A percentile compares a stretch with the other conserved stretches of the same genome.
phyloP scores from a whole-genome alignment of 257 asterid genomes.

The Striga asiatica region DNA sequence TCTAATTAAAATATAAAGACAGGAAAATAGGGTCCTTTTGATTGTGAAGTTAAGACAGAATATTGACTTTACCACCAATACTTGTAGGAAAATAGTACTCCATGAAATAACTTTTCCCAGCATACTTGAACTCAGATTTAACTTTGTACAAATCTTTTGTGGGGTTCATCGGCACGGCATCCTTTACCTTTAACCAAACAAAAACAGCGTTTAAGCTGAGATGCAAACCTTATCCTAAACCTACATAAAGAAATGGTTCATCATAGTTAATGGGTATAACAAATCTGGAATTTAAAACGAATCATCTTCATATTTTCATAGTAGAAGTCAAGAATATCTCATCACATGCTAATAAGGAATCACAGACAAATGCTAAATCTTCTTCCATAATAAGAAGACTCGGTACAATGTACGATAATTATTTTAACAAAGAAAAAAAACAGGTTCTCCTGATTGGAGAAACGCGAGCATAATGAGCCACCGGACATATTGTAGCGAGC shows the following conservation, averaged over 20 bases:
- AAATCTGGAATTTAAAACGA: neutral
- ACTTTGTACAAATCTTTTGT: slow-evolving; percentile 56
- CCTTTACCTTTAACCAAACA: slow-evolving; percentile 45
- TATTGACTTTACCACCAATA: slow-evolving; percentile 33
- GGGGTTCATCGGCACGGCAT: slow-evolving; percentile 41
- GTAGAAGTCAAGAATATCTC: neutral
- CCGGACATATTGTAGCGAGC: neutral
- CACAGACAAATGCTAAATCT: neutral
- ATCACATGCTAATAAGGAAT: slow-evolving; percentile 7
- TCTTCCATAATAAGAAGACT: slow-evolving; percentile 7
- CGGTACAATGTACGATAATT: neutral
- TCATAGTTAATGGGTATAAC: slow-evolving; percentile 1
- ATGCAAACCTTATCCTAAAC: slow-evolving; percentile 2
- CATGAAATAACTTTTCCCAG: slow-evolving; percentile 63
- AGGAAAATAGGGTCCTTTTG: neutral
- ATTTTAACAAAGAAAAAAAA: neutral
- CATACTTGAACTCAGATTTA: slow-evolving; percentile 70
- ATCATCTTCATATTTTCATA: neutral
- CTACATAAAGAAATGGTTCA: neutral
- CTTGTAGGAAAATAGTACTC: slow-evolving; percentile 58
- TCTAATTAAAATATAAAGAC: slow-evolving; percentile 16
- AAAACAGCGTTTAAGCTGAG: slow-evolving; percentile 9
- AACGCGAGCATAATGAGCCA: too few relatives aligned
- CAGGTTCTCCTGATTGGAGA: too few relatives aligned
- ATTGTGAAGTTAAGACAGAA: slow-evolving; percentile 15